Conservation (phyloP, 805 yeast genomes). For the Metschnikowia santaceciliae region DNA sequence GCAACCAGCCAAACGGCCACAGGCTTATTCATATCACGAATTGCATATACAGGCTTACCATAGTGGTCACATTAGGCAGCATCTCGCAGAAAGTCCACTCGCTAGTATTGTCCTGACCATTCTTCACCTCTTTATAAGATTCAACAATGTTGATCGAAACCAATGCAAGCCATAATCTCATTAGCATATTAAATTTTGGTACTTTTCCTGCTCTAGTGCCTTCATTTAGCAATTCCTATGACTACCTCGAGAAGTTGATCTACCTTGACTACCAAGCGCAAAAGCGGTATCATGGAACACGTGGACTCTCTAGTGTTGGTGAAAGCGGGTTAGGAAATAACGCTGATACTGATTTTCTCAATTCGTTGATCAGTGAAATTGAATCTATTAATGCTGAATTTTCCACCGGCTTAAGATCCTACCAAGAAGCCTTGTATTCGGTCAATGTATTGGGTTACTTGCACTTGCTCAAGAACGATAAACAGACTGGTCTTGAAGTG, state of each 20-base stretch:
- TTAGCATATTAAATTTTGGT: conserved; percentile 31
- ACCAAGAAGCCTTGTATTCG: conserved; percentile 32
- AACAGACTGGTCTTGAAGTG: conserved; percentile 18
- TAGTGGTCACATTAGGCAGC: not conserved
- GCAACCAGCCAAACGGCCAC: not conserved
- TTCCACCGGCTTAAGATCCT: conserved; percentile 19
- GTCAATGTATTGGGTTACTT: conserved; percentile 34
- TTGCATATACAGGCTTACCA: not conserved
- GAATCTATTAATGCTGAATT: conserved; percentile 25
- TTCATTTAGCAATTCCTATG: conserved; percentile 31
- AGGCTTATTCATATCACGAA: not conserved
- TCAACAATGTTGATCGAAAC: conserved; percentile 24
- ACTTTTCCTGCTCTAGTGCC: conserved; percentile 35
- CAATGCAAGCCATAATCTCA: conserved; percentile 23
- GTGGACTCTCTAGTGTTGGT: not conserved
- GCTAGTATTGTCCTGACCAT: not conserved
- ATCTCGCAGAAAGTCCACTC: not conserved
- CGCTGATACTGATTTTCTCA: not conserved
- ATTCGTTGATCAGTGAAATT: conserved; percentile 23
- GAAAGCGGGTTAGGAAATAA: not conserved
- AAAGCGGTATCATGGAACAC: conserved; percentile 1
- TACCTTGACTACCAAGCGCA: conserved; percentile 39
- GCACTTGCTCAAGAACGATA: conserved; percentile 25
- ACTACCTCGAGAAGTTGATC: conserved; percentile 30
- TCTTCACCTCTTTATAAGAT: not conserved